Evolutionary conservation across 441 rosid genomes (phyloP).

Genomic region (Croton laevigatus): DNA sequence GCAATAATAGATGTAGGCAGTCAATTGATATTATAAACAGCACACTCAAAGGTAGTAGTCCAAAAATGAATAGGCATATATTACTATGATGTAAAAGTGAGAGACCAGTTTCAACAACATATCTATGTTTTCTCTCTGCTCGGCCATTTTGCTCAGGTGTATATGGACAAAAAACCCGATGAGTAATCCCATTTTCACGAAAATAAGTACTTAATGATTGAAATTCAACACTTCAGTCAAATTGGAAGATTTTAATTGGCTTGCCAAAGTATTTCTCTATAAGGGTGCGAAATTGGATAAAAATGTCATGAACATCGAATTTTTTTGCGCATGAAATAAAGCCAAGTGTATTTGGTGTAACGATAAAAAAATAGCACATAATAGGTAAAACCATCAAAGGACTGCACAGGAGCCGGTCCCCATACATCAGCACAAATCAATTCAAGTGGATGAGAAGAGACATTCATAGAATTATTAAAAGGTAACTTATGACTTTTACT

Average conservation of each 20-base stretch:
- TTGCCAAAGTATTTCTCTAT: background rate
- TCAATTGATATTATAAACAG: too few species aligned
- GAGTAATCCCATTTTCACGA: too few species aligned
- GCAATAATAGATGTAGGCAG: too few species aligned
- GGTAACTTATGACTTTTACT: background rate
- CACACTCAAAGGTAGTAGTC: too few species aligned
- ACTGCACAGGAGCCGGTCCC: background rate
- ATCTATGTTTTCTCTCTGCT: too few species aligned
- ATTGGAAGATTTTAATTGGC: background rate
- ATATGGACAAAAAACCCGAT: too few species aligned
- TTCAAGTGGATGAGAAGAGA: background rate
- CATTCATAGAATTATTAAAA: background rate
- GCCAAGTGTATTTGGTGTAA: background rate
- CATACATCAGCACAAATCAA: background rate
- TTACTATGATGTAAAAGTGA: too few species aligned
- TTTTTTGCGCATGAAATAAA: too few species aligned
- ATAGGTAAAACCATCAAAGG: background rate
- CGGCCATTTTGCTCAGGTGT: too few species aligned
- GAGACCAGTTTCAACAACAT: too few species aligned
- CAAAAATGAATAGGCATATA: too few species aligned
- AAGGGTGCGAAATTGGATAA: background rate
- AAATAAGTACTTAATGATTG: too few species aligned
- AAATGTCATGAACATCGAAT: background rate
- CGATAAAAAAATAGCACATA: background rate
- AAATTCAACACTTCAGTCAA: background rate